Evolutionary conservation across 371 early-diverging fungal species (phyloP).

Genomic region (Batkoa obscura): DNA sequence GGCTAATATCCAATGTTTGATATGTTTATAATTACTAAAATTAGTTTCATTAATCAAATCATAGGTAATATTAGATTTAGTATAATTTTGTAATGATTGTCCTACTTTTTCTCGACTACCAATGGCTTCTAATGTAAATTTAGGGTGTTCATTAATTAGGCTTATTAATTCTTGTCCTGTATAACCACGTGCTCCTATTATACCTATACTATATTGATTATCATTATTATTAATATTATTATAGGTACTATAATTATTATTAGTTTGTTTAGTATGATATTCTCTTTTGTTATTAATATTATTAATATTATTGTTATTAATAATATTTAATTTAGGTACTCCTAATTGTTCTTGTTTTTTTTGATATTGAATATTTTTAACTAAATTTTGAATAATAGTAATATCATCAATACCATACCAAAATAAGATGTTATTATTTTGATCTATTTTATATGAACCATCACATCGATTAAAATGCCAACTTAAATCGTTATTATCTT

Average conservation of each 20-base stretch:
- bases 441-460: conserved; percentile 41
- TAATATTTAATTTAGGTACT: no score
- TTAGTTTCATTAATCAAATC: conserved; percentile 59
- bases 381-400: conserved; percentile 23
- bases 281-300: no score
- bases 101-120: conserved; percentile 85
- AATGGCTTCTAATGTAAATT: conserved; percentile 64
- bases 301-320: no score
- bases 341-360: no score
- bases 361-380: background rate
- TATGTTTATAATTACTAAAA: conserved; percentile 35
- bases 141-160: conserved; percentile 69
- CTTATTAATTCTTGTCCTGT: conserved; percentile 87
- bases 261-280: no score
- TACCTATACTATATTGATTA: conserved; percentile 18
- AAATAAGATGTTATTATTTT: conserved; percentile 55
- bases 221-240: no score
- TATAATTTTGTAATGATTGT: conserved; percentile 57
- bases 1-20: conserved; percentile 88
- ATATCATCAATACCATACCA: conserved; percentile 78
- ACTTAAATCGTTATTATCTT: conserved; percentile 29
- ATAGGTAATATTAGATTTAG: conserved; percentile 43
- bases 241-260: no score
- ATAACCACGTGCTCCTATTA: conserved; percentile 93
- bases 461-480: conserved; percentile 93